Base-by-base conservation (phyloP, 73 alveolate genomes). In the Halteria grandinella region DNA sequence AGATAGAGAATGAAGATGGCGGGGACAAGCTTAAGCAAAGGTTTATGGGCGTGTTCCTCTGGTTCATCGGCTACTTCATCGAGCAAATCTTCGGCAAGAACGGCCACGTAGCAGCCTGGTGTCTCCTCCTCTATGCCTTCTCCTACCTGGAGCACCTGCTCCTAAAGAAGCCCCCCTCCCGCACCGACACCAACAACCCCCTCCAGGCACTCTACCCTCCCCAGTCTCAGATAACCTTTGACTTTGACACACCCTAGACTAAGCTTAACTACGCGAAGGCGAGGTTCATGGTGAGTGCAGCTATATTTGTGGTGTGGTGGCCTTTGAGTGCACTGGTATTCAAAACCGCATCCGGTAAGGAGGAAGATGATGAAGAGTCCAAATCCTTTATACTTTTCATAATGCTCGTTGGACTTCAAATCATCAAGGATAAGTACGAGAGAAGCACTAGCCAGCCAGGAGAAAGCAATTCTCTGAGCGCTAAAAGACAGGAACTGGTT, bases 11-110 rank as follows among this genome's bases (percentile, higher is more conserved):
- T n/a, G n/a, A n/a, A n/a, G n/a, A n/a, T n/a, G n/a, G n/a, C n/a
- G n/a, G n/a, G n/a, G n/a, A n/a, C n/a, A n/a, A n/a, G n/a, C n/a
- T n/a, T n/a, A n/a, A 66, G 23, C 24, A 66, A 34, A 66, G 47
- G 31, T 66, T 66, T 25, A 45, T 66, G 17, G 80, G 80, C 18
- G n/a, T 66, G n/a, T 66, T 66, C 8, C 37, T 66, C 11, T 66
- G 20, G 20, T 18, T 66, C 7, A 66, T 66, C 3, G 80, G 80
- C 2, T 66, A 24, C 53, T 66, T 66, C 80, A 24, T 66, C 20
- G 80, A 41, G 4, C 45, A 45, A 14, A 66, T 66, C 2, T 66
- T 66, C 29, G 66, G 69, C n/a, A 50, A 45, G 8, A 24, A 48
- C 1, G 32, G 43, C 2, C 28, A 39, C 21, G 43, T 41, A 18